Evolutionary conservation across 768 basidiomycete species (phyloP).

Genomic region (Gyrodon lividus): DNA sequence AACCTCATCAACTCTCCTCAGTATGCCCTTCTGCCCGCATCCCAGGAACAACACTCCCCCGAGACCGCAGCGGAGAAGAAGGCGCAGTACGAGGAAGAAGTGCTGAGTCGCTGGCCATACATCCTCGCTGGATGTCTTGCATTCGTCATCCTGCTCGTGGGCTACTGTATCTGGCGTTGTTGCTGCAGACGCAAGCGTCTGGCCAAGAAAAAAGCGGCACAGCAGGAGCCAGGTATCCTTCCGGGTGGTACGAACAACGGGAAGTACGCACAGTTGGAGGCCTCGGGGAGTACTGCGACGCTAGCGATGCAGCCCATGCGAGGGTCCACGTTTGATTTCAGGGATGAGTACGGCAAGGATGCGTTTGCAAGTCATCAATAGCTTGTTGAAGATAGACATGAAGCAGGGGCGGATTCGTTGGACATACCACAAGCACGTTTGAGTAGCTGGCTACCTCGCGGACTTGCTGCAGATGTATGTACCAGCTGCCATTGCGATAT

Average conservation of each 20-base stretch:
- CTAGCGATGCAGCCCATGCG: constrained; percentile 31
- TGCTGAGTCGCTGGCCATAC: constrained; percentile 73
- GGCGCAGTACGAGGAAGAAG: constrained; percentile 58
- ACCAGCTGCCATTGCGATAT: constrained; percentile 6
- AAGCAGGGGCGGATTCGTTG: constrained; percentile 5
- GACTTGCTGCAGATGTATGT: constrained; percentile 15
- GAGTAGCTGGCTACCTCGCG: constrained; percentile 35
- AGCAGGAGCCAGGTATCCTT: constrained; percentile 13
- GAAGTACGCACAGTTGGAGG: constrained; percentile 25
- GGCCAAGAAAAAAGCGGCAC: constrained; percentile 21
- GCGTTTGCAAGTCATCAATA: constrained; percentile 12
- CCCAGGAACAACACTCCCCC: constrained; percentile 61
- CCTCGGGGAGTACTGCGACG: constrained; percentile 28
- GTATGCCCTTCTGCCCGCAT: constrained; percentile 59
- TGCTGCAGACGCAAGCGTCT: constrained; percentile 47
- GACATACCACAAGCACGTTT: constrained; percentile 17
- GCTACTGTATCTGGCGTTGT: constrained; percentile 58
- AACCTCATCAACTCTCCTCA: constrained; percentile 54
- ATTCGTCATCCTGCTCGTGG: constrained; percentile 44
- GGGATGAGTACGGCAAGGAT: constrained; percentile 17
- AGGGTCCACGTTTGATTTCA: constrained; percentile 16
- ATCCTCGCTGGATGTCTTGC: constrained; percentile 61
- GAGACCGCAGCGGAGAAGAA: constrained; percentile 65
- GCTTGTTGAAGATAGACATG: neutral
- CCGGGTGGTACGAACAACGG: constrained; percentile 3